These are phyloP conservation scores for Pseudozyma flocculosa DNA, from an alignment of 1,284 basidiomycete species.

Conservation along the genomic window DNA sequence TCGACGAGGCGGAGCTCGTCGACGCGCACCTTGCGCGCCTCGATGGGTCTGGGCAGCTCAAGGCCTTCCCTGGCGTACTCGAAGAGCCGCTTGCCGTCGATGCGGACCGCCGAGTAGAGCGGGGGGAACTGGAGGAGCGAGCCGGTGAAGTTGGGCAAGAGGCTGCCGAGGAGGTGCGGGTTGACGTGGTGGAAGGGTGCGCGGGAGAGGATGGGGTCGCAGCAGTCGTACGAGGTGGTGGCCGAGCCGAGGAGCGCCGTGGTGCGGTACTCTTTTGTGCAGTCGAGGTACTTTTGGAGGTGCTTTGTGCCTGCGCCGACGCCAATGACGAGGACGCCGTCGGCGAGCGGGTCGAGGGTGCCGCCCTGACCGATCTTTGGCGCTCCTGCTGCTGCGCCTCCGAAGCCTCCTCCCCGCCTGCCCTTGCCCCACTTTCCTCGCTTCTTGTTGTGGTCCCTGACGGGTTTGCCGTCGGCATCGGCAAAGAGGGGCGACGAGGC, in stretches of 20 bases:
- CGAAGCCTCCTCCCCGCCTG: constrained; percentile 2
- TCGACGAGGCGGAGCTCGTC: constrained; percentile 70
- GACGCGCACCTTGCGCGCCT: constrained; percentile 78
- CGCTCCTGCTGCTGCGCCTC: constrained; percentile 14
- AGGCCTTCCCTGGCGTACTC: constrained; percentile 91
- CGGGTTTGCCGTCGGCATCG: constrained; percentile 59
- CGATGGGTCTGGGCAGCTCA: constrained; percentile 88
- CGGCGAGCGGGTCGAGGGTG: constrained; percentile 94
- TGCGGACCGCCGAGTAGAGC: constrained; percentile 89
- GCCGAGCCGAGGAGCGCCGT: constrained; percentile 89
- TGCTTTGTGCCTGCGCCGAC: constrained; percentile 88
- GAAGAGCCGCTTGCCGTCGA: constrained; percentile 94
- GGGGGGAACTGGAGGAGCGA: constrained; percentile 73
- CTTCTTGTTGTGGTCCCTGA: constrained; percentile 58
- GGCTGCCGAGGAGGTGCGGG: constrained; percentile 61
- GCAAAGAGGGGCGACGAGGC: constrained; percentile 75
- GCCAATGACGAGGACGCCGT: constrained; percentile 83
- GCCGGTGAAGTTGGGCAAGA: constrained; percentile 78
- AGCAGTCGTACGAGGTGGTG: constrained; percentile 93
- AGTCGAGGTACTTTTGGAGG: constrained; percentile 79
- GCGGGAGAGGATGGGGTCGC: constrained; percentile 60
- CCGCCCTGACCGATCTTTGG: constrained; percentile 86
- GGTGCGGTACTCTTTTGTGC: constrained; percentile 83
- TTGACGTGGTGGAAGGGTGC: constrained; percentile 84
- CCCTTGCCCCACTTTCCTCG: constrained; percentile 35